Base-by-base conservation (phyloP, 805 yeast genomes). In the Brettanomyces sp. region DNA sequence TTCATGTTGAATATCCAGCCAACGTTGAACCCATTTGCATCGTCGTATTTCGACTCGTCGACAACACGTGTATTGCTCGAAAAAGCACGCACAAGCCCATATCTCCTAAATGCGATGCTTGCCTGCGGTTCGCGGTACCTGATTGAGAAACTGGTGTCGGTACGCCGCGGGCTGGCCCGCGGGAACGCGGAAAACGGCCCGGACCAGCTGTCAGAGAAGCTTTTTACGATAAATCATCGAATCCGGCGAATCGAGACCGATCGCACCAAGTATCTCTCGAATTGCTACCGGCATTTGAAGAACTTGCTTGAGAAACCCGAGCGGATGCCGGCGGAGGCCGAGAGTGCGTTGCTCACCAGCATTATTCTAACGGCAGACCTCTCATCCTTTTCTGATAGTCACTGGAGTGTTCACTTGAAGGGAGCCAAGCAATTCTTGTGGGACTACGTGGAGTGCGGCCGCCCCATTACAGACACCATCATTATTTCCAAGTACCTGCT, bases 41-140 rank as follows among this genome's bases (percentile, higher is more conserved):
- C 57, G 1, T 54, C 62, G 5, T 60, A 57, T 43, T 37, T 60
- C 23, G 49, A 56, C 12, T 59, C 62, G 8, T 59, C 64, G 1
- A 57, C 57, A 40, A 59, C 60, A 12, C 46, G 43, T 6, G 49
- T 56, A 4, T 54, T 62, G 37, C 44, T 62, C 23, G 47, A 48
- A 22, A 58, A 56, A 23, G 58, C 63, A 1, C 42, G 47, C 36
- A 68, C 72, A 23, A 84, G 80, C 52, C 66, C 79, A 0, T 82
- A 79, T 56, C 57, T 83, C 11, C 62, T 82, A 40, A 81, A 84
- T 37, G 86, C 87, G 0, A 73, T 82, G 32, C 57, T 84, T 35
- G 85, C 90, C 0, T 81, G 80, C 35, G 89, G 90, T 5, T 88
- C 89, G 0, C 69, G 79, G 38, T 69, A 73, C 13, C 46, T 60